Evolutionary conservation across 176 grass and related monocot species (phyloP).

Genomic region (Pontederia paniculata): DNA sequence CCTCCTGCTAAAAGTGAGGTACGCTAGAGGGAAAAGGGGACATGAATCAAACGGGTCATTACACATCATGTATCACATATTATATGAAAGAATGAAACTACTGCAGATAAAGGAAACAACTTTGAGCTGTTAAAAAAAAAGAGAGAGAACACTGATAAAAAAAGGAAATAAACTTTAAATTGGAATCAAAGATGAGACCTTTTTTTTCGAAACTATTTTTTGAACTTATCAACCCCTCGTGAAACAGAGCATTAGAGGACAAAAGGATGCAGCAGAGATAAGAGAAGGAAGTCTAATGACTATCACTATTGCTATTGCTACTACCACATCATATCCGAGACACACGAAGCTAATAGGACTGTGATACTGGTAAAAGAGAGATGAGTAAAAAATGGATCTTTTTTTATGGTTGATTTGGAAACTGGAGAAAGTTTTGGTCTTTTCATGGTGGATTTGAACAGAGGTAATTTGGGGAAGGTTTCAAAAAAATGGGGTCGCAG

Average conservation of each 20-base stretch:
- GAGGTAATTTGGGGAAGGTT: too few relatives aligned
- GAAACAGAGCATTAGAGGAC: slow-evolving; percentile 11
- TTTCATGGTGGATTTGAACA: too few relatives aligned
- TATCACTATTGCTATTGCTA: neutral
- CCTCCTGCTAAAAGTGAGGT: neutral
- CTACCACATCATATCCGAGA: too few relatives aligned
- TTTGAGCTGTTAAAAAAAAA: too few relatives aligned
- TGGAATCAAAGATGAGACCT: neutral
- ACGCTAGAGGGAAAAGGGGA: neutral
- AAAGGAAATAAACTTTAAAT: neutral
- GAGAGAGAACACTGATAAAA: neutral
- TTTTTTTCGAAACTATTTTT: neutral
- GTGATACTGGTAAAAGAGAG: neutral
- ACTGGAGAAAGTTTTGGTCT: neutral
- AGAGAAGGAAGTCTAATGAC: neutral
- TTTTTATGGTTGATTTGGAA: neutral
- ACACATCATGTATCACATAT: too few relatives aligned
- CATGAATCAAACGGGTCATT: neutral
- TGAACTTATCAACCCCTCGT: neutral
- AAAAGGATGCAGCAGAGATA: slow-evolving; percentile 1
- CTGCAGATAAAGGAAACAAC: too few relatives aligned
- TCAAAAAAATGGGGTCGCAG: neutral
- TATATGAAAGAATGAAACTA: too few relatives aligned
- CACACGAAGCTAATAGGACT: neutral
- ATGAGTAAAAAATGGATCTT: neutral